Evolutionary conservation across 83 land plant genomes (phyloP), one percentile per base, ranked within the genome.

Genomic region (Isoetes engelmannii): DNA sequence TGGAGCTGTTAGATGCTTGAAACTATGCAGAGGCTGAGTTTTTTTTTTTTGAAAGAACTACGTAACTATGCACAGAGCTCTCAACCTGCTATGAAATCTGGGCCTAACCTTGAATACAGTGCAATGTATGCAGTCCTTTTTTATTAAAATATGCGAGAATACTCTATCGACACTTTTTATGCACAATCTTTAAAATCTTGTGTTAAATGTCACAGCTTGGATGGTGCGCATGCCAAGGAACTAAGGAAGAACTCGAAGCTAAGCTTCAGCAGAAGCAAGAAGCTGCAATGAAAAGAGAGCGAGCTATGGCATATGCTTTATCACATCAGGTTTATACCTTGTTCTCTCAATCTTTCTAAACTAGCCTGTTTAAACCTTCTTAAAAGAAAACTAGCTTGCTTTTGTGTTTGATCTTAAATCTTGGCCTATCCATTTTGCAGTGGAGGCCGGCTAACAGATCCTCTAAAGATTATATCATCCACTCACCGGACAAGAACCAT

Each of bases 181-280:
- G 37, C 37, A 28, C 37, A 28, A 28, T 28, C 37, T 28, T 28
- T 28, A 28, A 28, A 28, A 28, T 28, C 37, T 28, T 28, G 55
- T 7, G 19, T 54, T 71, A 45, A 12, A 1, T 63, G 48, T 69
- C 65, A 59, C 80, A 87, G 91, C 65, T 74, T 65, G 81, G 91
- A 43, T 87, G 91, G 91, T 87, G 88, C 74, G 84, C 79, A 68
- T 82, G 87, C 54, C 75, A 71, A 46, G 79, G 84, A 7, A 82
- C 88, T 8, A 63, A 80, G 5, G 86, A 82, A 20, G 79, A 84
- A 62, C 74, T 84, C 15, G 79, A 65, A 70, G 41, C 85, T 18
- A 87, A 82, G 75, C 71, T 80, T 41, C 85, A 85, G 41, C 73
- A 82, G 82, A 78, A 84, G 68, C 83, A 79, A 67, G 79, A 78